A percentile compares a stretch with the other conserved stretches of the same genome.
Conservation (phyloP, 345 rosid species). For the Capsella bursapastoris region DNA sequence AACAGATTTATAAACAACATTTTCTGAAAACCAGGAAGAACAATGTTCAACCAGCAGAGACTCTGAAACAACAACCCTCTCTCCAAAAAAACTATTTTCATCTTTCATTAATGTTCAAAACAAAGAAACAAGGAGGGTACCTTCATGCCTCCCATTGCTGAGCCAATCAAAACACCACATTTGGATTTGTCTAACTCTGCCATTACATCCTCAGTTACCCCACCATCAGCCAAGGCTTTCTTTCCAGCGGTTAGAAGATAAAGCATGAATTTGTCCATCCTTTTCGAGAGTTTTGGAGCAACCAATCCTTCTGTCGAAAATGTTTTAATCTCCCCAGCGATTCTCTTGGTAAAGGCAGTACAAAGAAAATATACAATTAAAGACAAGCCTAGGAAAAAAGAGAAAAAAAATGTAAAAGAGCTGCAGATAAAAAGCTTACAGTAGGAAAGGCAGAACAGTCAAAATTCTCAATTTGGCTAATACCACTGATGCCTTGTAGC, state of each 20-base stretch:
- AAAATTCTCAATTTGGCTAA: constrained; percentile 77
- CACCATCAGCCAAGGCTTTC: constrained; percentile 90
- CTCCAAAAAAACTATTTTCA: background rate
- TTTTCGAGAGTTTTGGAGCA: constrained; percentile 80
- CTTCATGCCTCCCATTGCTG: constrained; percentile 95
- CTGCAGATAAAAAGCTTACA: constrained; percentile 48
- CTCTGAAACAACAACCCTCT: constrained; percentile 8
- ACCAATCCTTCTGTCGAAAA: constrained; percentile 84
- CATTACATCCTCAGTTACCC: constrained; percentile 76
- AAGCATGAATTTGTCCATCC: constrained; percentile 97
- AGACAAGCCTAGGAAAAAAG: background rate
- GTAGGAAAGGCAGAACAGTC: constrained; percentile 80
- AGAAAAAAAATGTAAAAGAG: background rate
- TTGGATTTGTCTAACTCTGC: constrained; percentile 69
- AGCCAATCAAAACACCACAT: constrained; percentile 94
- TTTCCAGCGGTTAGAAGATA: constrained; percentile 92
- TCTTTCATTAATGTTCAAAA: background rate
- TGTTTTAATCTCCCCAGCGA: constrained; percentile 87
- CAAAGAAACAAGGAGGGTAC: constrained; percentile 40
- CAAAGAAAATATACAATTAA: background rate
- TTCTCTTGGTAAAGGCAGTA: constrained; percentile 55
- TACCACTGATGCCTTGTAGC: constrained; percentile 88
- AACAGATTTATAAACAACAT: background rate
- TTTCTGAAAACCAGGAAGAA: background rate
- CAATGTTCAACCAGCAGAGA: background rate